Evolutionary conservation across 164 flowering plant species (phyloP).

Genomic region (Berberis thunbergii): DNA sequence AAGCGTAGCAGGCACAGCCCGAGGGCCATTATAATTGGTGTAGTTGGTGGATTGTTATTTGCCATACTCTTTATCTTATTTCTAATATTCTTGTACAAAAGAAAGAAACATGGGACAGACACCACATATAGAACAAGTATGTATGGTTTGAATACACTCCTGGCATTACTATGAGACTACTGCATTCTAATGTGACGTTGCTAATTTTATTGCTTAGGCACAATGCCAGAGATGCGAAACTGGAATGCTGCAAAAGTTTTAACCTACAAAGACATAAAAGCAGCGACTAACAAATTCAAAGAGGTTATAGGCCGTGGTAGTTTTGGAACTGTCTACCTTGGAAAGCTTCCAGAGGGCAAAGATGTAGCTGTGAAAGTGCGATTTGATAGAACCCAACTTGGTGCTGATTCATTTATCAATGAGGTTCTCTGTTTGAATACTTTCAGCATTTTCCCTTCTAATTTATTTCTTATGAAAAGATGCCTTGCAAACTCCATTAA

Average conservation of each 20-base stretch:
- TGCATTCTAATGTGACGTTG: background rate
- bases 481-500: too few species aligned
- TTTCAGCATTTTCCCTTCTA: background rate
- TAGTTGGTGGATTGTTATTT: too few species aligned
- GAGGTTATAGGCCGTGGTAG: constrained; percentile 76
- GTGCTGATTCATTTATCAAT: constrained; percentile 76
- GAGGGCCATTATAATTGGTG: too few species aligned
- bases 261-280: constrained; percentile 66
- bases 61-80: too few species aligned
- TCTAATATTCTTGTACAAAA: too few species aligned
- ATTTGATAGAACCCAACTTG: constrained; percentile 62
- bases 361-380: constrained; percentile 81
- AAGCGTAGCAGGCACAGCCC: too few species aligned
- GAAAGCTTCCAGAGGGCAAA: constrained; percentile 71
- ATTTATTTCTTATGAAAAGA: background rate
- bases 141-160: background rate
- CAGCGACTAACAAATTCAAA: constrained; percentile 74
- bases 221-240: constrained; percentile 33
- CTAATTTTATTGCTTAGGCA: constrained; percentile 20
- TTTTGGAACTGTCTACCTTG: constrained; percentile 80
- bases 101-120: constrained; percentile 8
- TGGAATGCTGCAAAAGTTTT: constrained; percentile 62
- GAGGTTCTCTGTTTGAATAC: constrained; percentile 41
- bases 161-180: constrained; percentile 1
- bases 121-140: constrained; percentile 33